These are phyloP conservation scores for Alisma plantagoaquatica DNA, from an alignment of 106 monocot genomes.

Conservation along the genomic window DNA sequence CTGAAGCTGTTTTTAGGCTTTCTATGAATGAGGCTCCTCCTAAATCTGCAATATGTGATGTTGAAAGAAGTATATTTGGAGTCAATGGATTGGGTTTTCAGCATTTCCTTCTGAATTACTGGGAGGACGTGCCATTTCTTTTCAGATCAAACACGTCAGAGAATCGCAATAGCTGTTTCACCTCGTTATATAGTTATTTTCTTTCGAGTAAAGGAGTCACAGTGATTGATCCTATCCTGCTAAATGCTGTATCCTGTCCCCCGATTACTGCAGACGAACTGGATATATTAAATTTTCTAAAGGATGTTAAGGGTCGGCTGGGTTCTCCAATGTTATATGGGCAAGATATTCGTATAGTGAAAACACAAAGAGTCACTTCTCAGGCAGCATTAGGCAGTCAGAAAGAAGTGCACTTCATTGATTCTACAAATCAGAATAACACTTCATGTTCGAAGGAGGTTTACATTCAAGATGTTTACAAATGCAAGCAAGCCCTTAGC, in stretches of 20 bases:
- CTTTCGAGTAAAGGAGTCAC: constrained; percentile 14
- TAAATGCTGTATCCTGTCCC: constrained; percentile 45
- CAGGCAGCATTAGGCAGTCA: background rate
- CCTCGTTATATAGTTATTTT: constrained; percentile 32
- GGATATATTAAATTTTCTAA: constrained; percentile 46
- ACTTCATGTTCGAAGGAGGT: background rate
- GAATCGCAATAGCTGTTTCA: constrained; percentile 16
- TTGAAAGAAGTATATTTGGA: constrained; percentile 43
- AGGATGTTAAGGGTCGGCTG: constrained; percentile 33
- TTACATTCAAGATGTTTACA: constrained; percentile 9
- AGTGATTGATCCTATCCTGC: constrained; percentile 31
- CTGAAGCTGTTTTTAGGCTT: constrained; percentile 69
- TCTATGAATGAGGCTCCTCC: constrained; percentile 38
- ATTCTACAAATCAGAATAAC: constrained; percentile 1
- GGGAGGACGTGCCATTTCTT: constrained; percentile 64
- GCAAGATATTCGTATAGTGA: constrained; percentile 70
- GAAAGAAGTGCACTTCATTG: constrained; percentile 38
- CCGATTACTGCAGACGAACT: constrained; percentile 71
- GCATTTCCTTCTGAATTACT: constrained; percentile 37
- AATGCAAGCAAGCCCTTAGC: constrained; percentile 49
- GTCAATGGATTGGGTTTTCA: constrained; percentile 22
- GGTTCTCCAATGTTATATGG: constrained; percentile 52
- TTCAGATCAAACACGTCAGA: constrained; percentile 16
- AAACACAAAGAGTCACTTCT: constrained; percentile 16
- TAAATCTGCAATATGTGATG: constrained; percentile 8